A percentile compares a stretch with the other conserved stretches of the same genome.
These are phyloP conservation scores for Lentinula edodes DNA, from an alignment of 768 basidiomycete genomes.

Conservation along the genomic window DNA sequence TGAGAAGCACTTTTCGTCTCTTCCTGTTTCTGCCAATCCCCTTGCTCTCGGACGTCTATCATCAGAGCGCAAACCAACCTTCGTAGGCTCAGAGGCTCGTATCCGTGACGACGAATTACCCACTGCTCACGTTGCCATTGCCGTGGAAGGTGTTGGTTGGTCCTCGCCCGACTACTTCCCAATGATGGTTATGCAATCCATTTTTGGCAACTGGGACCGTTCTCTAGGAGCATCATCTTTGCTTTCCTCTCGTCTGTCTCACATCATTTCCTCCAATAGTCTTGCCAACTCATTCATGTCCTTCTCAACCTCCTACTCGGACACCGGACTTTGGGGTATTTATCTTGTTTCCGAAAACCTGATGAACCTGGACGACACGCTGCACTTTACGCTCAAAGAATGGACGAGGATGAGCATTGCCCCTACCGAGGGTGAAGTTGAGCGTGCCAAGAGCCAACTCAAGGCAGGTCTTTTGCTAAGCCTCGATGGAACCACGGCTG, in stretches of 20 bases:
- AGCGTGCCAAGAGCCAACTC: constrained; percentile 97
- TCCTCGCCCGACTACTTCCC: constrained; percentile 98
- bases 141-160: constrained; percentile 98
- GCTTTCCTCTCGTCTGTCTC: constrained; percentile 85
- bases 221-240: constrained; percentile 87
- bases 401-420: constrained; percentile 93
- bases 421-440: constrained; percentile 82
- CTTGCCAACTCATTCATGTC: constrained; percentile 99
- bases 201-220: constrained; percentile 99
- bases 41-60: constrained; percentile 75
- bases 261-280: constrained; percentile 87
- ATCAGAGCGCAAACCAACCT: constrained; percentile 70
- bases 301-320: constrained; percentile 97
- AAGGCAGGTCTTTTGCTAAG: constrained; percentile 89
- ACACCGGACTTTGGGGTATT: constrained; percentile 98
- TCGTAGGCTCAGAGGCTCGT: constrained; percentile 93
- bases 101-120: constrained; percentile 88
- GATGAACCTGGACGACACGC: constrained; percentile 86
- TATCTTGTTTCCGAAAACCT: constrained; percentile 96
- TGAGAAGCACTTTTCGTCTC: constrained; percentile 84
- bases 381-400: constrained; percentile 92
- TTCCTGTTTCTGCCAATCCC: constrained; percentile 84
- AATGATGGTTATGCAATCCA: constrained; percentile 96
- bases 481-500: constrained; percentile 92
- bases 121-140: constrained; percentile 91